A percentile compares a stretch with the other conserved stretches of the same genome.
Evolutionary conservation across 257 asterid species (phyloP).

Genomic region (Jasminum sambac): DNA sequence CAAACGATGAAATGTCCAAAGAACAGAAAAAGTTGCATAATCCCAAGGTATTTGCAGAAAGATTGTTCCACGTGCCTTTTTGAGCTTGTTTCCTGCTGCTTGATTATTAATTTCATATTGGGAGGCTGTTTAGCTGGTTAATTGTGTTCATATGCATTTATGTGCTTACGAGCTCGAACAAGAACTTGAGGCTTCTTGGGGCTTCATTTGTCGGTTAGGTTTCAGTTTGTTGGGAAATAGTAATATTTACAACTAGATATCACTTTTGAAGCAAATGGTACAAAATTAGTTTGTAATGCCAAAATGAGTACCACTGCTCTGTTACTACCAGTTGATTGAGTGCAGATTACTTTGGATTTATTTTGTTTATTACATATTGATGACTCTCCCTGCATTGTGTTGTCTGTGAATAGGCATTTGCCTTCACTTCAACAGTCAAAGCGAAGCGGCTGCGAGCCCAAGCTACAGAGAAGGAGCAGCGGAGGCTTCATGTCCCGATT

Average conservation of each 20-base stretch:
- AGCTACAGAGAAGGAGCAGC: slow-evolving; percentile 92
- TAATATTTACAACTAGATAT: background rate
- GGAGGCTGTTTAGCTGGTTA: background rate
- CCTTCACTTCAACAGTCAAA: slow-evolving; percentile 72
- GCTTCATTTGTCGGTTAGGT: background rate
- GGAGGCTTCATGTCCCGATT: slow-evolving; percentile 82
- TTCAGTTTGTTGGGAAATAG: background rate
- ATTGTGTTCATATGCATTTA: slow-evolving; percentile 16
- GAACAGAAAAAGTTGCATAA: slow-evolving; percentile 60
- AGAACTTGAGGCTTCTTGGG: background rate
- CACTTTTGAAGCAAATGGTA: background rate
- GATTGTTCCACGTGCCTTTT: background rate
- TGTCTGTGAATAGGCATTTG: slow-evolving; percentile 63
- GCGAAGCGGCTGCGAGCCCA: slow-evolving; percentile 78
- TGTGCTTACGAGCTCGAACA: slow-evolving; percentile 8
- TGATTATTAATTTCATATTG: background rate
- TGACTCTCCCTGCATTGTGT: background rate
- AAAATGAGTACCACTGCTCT: background rate
- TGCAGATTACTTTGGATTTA: background rate
- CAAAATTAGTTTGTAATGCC: background rate
- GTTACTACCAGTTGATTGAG: background rate
- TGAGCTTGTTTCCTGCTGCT: slow-evolving; percentile 1
- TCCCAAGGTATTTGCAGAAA: slow-evolving; percentile 43
- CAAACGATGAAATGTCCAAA: slow-evolving; percentile 40
- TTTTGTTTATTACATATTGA: too few species aligned